Evolutionary conservation across 495 filamentous ascomycete species (phyloP), one percentile per base, ranked within the genome.

Genomic region (Tetracladium marchalianum): DNA sequence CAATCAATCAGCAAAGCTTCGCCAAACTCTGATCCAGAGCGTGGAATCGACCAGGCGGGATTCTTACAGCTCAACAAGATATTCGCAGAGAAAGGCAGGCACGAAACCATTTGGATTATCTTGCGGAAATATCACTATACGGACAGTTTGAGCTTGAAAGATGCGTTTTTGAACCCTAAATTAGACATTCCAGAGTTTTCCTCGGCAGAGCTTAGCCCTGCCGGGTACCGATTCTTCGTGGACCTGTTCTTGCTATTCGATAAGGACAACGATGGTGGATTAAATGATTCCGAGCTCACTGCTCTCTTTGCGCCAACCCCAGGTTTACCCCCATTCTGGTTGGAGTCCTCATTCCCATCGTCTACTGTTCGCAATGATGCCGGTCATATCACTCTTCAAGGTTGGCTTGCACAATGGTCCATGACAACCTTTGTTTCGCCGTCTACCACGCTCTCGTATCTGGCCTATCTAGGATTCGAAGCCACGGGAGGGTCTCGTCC

Each of bases 371-470:
- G 87, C 32, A 96, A 94, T 60, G 92, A 98, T 65, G 87, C 88
- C 9, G 90, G 90, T 1, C 77, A 96, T 63, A 89, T 98, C 51
- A 98, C 92, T 3, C 73, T 97, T 1, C 92, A 98, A 63, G 92
- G 92, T 4, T 98, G 92, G 92, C 75, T 98, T 13, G 93, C 92
- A 4, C 92, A 98, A 53, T 98, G 92, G 92, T 95, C 88, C 63
- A 98, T 98, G 92, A 98, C 93, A 0, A 98, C 92, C 1, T 98
- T 97, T 56, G 76, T 89, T 41, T 88, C 92, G 27, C 90, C 93
- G 12, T 90, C 88, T 59, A 97, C 88, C 0, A 97, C 92, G 0
- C 68, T 98, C 1, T 86, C 90, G 50, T 98, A 98, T 58, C 75
- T 98, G 9, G 93, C 92, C 6, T 97, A 95, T 56, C 77, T 98